Evolutionary conservation across 179 eudicot species (phyloP), one percentile per base, ranked within the genome.

Genomic region (Heliamphora pulchella): DNA sequence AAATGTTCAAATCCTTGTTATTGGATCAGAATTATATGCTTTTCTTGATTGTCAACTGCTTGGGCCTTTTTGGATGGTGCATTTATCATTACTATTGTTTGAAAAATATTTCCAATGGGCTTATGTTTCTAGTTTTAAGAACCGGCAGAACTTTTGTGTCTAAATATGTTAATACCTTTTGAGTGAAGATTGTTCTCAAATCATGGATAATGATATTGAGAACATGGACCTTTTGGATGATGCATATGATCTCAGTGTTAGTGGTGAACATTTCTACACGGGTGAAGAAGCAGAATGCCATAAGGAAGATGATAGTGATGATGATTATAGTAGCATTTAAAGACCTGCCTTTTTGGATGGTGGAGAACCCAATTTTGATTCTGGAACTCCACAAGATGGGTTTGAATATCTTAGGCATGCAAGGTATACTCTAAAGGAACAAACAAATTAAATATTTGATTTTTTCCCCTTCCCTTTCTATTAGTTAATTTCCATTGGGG

Each of bases 361-460:
- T 74, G 99, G 99, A 83, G 92, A 93, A 86, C 99, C 99, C 64
- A 82, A 92, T 85, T 94, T 96, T 90, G 96, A 96, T 82, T 90
- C 98, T 70, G 98, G 99, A 43, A 91, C 97, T 79, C 94, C 99
- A 71, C 90, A 87, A 83, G 99, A 96, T 89, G 99, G 98, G 53
- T 84, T 91, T 14, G 99, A 96, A 87, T 96, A 88, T 87, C 96
- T 96, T 74, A 89, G 99, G 85, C 97, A 98, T 53, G 99, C 94
- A 71, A 96, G 99, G 99, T 96, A 91, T 70, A n/a, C n/a, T n/a
- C n/a, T n/a, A n/a, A n/a, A n/a, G n/a, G n/a, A n/a, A n/a, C n/a
- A n/a, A n/a, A n/a, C n/a, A n/a, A n/a, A n/a, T n/a, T n/a, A n/a
- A n/a, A n/a, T n/a, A n/a, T n/a, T n/a, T n/a, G n/a, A n/a, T n/a